These are phyloP conservation scores for Cryptococcus sp. DNA, from an alignment of 1,284 basidiomycete species.

Conservation along the genomic window DNA sequence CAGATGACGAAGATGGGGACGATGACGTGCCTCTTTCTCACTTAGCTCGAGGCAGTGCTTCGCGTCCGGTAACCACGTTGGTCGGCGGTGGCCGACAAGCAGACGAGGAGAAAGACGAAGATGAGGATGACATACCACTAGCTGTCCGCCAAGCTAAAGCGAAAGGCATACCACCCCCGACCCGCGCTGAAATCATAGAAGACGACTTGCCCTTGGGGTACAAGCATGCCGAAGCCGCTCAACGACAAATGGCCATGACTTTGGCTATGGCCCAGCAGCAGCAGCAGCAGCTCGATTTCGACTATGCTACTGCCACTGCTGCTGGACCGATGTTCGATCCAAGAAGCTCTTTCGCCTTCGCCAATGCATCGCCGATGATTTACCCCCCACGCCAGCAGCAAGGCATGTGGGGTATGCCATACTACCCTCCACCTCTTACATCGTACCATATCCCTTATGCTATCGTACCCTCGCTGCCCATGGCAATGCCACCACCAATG, in stretches of 20 bases:
- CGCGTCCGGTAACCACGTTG: not conserved
- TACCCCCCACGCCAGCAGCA: not conserved
- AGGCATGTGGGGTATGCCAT: not conserved
- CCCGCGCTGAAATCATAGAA: conserved; percentile 32
- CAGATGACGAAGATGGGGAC: no score
- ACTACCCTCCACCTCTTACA: not conserved
- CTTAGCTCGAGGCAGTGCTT: not conserved
- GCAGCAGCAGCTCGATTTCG: not conserved
- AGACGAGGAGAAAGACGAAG: conserved; percentile 9
- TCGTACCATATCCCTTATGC: not conserved
- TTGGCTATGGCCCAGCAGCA: conserved; percentile 1
- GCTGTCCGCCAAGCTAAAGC: conserved; percentile 16
- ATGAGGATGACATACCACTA: conserved; percentile 16
- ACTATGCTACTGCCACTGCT: not conserved
- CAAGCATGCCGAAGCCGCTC: conserved; percentile 38
- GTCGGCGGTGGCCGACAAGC: not conserved
- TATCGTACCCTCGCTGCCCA: not conserved
- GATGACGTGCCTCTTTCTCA: not conserved
- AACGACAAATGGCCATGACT: conserved; percentile 8
- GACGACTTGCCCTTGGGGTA: conserved; percentile 47
- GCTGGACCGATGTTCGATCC: not conserved
- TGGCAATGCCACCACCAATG: not conserved
- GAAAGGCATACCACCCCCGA: conserved; percentile 17
- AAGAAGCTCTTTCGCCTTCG: not conserved
- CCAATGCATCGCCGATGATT: not conserved